phyloP scores from a whole-genome alignment of 2,329 filamentous ascomycete genomes.

The Aureobasidium sp. region DNA sequence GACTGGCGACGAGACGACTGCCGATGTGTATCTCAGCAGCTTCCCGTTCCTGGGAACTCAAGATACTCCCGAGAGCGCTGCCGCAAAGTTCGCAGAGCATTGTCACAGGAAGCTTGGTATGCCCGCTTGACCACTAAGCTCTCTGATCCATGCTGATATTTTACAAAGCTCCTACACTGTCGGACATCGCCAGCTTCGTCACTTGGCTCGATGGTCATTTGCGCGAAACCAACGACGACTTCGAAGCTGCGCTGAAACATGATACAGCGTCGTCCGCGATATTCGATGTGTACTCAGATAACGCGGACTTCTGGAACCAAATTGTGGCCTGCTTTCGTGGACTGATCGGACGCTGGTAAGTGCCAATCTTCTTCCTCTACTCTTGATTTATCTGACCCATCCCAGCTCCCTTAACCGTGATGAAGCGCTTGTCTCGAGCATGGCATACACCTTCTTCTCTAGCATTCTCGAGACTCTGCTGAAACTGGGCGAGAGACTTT shows the following conservation, averaged over 20 bases:
- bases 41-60: not conserved
- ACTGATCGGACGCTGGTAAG: not conserved
- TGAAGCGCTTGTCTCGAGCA: not conserved
- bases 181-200: not conserved
- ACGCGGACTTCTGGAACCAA: constrained; percentile 17
- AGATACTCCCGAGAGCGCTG: not conserved
- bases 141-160: not conserved
- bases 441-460: not conserved
- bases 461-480: not conserved
- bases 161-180: not conserved
- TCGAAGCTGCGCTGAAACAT: constrained; percentile 12
- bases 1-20: constrained; percentile 21
- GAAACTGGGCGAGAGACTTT: not conserved
- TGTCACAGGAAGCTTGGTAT: not conserved
- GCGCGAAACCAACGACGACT: constrained; percentile 18
- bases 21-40: not conserved
- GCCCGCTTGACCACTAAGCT: not conserved
- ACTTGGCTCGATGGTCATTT: constrained; percentile 17
- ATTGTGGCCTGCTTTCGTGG: constrained; percentile 12
- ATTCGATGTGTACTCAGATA: constrained; percentile 9
- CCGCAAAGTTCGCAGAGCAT: not conserved
- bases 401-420: not conserved
- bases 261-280: constrained; percentile 6
- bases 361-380: constrained; percentile 16
- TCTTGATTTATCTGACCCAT: not conserved